Conservation (phyloP, 257 asterid genomes). For the Salvia miltiorrhiza region DNA sequence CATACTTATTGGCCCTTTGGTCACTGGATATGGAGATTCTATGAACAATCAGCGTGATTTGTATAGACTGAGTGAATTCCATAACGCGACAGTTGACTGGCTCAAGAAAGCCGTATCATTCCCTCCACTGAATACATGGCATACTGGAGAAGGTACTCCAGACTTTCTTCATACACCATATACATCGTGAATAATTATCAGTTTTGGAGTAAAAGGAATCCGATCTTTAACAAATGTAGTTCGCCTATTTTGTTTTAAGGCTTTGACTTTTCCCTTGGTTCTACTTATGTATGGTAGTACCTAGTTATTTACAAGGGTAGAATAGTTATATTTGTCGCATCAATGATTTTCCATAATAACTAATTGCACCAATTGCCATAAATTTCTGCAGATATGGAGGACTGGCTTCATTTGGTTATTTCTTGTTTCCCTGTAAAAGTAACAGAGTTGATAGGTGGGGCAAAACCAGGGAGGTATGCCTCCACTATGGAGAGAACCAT, state of each 20-base stretch:
- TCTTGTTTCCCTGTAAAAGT: slow-evolving; percentile 75
- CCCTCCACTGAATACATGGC: slow-evolving; percentile 81
- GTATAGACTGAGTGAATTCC: slow-evolving; percentile 46
- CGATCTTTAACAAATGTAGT: slow-evolving; percentile 7
- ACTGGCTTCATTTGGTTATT: slow-evolving; percentile 78
- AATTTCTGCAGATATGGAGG: slow-evolving; percentile 70
- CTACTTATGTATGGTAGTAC: neutral
- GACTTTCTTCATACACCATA: slow-evolving; percentile 5
- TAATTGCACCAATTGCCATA: slow-evolving; percentile 4
- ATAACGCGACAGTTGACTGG: slow-evolving; percentile 61
- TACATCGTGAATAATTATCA: neutral
- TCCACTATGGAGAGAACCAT: slow-evolving; percentile 52
- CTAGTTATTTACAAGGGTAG: neutral
- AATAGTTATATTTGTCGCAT: slow-evolving; percentile 11
- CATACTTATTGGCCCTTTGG: slow-evolving; percentile 64
- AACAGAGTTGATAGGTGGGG: slow-evolving; percentile 41
- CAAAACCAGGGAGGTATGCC: slow-evolving; percentile 58
- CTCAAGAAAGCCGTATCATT: slow-evolving; percentile 54
- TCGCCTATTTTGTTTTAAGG: slow-evolving; percentile 15
- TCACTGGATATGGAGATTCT: slow-evolving; percentile 33
- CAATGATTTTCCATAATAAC: neutral
- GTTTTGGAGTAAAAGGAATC: neutral
- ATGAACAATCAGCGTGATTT: slow-evolving; percentile 36
- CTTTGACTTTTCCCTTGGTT: slow-evolving; percentile 11
- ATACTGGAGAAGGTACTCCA: slow-evolving; percentile 72